Evolutionary conservation across 2,329 filamentous ascomycete genomes (phyloP).

Genomic region (Claviceps sorghi): DNA sequence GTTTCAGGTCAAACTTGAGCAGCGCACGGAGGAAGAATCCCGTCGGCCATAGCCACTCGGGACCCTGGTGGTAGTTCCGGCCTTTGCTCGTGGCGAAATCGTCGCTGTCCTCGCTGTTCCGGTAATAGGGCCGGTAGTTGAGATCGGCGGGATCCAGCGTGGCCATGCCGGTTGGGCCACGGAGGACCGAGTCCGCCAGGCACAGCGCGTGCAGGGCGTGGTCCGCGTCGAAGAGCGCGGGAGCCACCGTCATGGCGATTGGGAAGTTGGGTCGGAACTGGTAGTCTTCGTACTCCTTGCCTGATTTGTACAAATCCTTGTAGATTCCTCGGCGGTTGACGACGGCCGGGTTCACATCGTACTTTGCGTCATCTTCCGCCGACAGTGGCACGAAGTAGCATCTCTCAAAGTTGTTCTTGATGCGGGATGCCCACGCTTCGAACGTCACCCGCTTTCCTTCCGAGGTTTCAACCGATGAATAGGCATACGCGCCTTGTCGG

Average conservation of each 20-base stretch:
- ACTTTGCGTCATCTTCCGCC: constrained; percentile 53
- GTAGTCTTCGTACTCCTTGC: constrained; percentile 95
- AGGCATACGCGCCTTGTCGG: constrained; percentile 53
- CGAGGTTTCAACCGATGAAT: constrained; percentile 54
- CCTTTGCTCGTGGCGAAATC: constrained; percentile 91
- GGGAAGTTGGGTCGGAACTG: constrained; percentile 89
- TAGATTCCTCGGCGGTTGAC: constrained; percentile 92
- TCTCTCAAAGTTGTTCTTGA: constrained; percentile 79
- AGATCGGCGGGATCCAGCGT: constrained; percentile 84
- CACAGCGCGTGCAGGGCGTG: constrained; percentile 71
- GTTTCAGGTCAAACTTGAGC: constrained; percentile 73
- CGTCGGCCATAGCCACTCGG: constrained; percentile 95
- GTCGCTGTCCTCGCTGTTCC: constrained; percentile 82
- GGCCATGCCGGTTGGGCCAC: constrained; percentile 85
- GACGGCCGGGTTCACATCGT: constrained; percentile 65
- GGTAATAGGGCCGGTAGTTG: constrained; percentile 90
- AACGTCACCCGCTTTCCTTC: constrained; percentile 52
- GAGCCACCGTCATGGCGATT: constrained; percentile 88
- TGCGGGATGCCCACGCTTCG: constrained; percentile 60
- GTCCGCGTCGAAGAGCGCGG: constrained; percentile 64
- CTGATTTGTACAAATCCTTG: constrained; percentile 89
- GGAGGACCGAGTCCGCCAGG: constrained; percentile 62
- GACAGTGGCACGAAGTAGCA: constrained; percentile 75
- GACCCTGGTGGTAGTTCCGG: constrained; percentile 94
- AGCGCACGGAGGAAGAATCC: constrained; percentile 90